Evolutionary conservation across 495 filamentous ascomycete species (phyloP).

Genomic region (Aspergillus sclerotiicarbonarius): DNA sequence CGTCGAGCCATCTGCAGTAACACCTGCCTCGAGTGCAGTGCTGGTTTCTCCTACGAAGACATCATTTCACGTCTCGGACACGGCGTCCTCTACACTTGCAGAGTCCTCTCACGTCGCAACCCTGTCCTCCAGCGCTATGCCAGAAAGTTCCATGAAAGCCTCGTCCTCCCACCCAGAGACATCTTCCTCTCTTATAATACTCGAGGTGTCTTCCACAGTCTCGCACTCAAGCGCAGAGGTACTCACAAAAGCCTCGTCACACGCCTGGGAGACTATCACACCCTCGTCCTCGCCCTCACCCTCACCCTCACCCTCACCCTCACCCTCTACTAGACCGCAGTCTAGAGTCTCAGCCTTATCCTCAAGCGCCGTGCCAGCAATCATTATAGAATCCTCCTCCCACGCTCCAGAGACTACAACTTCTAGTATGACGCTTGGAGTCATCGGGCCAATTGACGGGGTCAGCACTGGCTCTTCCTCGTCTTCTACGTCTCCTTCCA

Average conservation of each 20-base stretch:
- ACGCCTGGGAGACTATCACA: no score
- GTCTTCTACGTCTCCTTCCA: background rate
- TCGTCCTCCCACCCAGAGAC: background rate
- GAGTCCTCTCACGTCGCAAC: background rate
- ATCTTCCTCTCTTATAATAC: background rate
- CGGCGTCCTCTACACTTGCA: background rate
- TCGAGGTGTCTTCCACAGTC: background rate
- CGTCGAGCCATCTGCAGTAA: no score
- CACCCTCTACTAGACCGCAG: background rate
- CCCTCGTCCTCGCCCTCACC: no score
- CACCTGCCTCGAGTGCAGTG: background rate
- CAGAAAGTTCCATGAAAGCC: background rate
- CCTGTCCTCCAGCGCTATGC: background rate
- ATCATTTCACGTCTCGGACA: background rate
- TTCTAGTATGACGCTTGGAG: background rate
- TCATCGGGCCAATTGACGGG: background rate
- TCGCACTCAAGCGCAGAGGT: no score
- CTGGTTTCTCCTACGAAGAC: no score
- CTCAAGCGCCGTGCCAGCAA: background rate
- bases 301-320: no score
- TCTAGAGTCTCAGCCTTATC: background rate
- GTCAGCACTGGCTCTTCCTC: background rate
- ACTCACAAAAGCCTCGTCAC: no score
- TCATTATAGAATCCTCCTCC: background rate
- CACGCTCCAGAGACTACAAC: background rate